phyloP scores from a whole-genome alignment of 306 rosid species.

The Quercus variabilis region DNA sequence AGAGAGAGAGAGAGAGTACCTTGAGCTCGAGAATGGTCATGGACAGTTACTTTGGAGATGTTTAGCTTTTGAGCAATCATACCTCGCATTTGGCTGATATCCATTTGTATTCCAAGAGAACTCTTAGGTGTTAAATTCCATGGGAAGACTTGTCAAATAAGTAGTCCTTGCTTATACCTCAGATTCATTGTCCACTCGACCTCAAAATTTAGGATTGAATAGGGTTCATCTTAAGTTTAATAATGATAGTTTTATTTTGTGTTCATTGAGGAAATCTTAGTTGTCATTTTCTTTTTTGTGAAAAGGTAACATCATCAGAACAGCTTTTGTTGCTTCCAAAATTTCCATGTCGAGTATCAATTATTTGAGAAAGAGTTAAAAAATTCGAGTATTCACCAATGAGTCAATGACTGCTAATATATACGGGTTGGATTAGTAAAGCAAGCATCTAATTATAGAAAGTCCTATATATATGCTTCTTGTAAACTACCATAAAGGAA shows the following conservation, averaged over 20 bases:
- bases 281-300: not conserved
- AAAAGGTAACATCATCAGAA: no score
- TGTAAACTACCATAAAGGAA: no score
- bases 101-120: not conserved
- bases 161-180: conserved; percentile 23
- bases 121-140: conserved; percentile 24
- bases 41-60: not conserved
- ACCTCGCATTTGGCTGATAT: not conserved
- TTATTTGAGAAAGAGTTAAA: no score
- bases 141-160: conserved; percentile 30
- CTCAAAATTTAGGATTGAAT: not conserved
- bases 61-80: not conserved
- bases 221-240: not conserved
- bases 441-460: no score
- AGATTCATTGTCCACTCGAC: conserved; percentile 18
- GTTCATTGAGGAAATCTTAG: not conserved
- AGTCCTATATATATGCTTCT: no score
- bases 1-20: not conserved
- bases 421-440: no score
- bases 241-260: not conserved
- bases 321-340: no score
- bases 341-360: no score
- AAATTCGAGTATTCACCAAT: no score
- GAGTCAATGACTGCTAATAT: no score
- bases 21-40: not conserved